Conservation (phyloP, 352 stramenopile species). For the Saprolegnia diclina region DNA sequence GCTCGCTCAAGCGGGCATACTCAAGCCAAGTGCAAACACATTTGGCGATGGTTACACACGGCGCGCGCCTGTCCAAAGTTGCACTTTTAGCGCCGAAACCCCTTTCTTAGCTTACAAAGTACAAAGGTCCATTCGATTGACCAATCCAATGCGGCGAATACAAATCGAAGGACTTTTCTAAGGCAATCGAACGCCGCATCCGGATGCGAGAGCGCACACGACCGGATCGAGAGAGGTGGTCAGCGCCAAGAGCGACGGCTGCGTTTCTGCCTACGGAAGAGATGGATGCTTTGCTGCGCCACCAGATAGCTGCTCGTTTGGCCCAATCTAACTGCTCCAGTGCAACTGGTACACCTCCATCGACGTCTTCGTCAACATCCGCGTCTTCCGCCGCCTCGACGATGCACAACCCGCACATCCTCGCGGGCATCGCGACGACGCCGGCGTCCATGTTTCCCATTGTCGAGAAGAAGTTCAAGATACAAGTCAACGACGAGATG, state of each 20-base stretch:
- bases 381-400: neutral
- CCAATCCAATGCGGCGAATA: neutral
- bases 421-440: constrained; percentile 6
- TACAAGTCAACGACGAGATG: constrained; percentile 14
- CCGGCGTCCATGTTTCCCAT: constrained; percentile 10
- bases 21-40: no score
- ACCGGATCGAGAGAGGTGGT: neutral
- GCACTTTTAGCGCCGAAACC: neutral
- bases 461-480: constrained; percentile 18
- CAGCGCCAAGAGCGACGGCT: neutral
- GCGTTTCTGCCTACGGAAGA: constrained; percentile 14
- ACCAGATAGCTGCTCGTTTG: neutral
- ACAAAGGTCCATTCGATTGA: neutral
- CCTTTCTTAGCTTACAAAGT: neutral
- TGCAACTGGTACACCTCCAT: no score
- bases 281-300: constrained; percentile 10
- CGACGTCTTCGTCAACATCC: no score
- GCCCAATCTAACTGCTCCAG: neutral
- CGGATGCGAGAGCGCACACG: neutral
- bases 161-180: neutral
- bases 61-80: neutral
- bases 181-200: neutral
- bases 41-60: neutral
- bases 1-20: no score
- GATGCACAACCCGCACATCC: neutral